These are phyloP conservation scores for Aspergillus bombycis DNA, from an alignment of 2,329 filamentous ascomycete genomes.

Conservation along the genomic window DNA sequence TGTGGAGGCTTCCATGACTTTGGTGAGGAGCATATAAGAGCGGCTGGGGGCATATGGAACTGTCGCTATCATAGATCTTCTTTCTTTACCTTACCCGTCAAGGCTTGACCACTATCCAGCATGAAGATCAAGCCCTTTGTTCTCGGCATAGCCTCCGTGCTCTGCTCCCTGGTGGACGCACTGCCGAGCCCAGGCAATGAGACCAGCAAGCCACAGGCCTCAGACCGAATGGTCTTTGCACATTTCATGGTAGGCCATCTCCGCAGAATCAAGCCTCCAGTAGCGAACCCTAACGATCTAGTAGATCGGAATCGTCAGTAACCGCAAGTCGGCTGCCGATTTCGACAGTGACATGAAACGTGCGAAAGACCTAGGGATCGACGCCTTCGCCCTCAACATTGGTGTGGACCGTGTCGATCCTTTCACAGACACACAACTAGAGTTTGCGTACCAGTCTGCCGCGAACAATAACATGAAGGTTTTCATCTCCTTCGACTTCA, in stretches of 20 bases:
- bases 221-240: conserved; percentile 13
- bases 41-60: neutral
- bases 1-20: neutral
- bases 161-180: conserved; percentile 8
- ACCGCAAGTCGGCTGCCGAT: conserved; percentile 47
- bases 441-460: conserved; percentile 55
- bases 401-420: conserved; percentile 50
- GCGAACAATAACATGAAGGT: conserved; percentile 54
- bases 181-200: conserved; percentile 1
- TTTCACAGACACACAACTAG: conserved; percentile 49
- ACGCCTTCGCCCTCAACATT: conserved; percentile 57
- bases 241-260: conserved; percentile 14
- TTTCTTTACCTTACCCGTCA: neutral
- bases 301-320: conserved; percentile 51
- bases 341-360: conserved; percentile 54
- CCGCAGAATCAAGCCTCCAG: neutral
- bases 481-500: conserved; percentile 62
- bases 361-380: conserved; percentile 49
- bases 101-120: neutral
- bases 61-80: neutral
- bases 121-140: conserved; percentile 1
- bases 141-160: neutral
- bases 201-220: neutral
- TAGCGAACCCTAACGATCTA: neutral
- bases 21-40: neutral